Evolutionary conservation across 805 yeast genomes (phyloP), one percentile per base, ranked within the genome.

Genomic region (Cyberlindnera mycetangii): DNA sequence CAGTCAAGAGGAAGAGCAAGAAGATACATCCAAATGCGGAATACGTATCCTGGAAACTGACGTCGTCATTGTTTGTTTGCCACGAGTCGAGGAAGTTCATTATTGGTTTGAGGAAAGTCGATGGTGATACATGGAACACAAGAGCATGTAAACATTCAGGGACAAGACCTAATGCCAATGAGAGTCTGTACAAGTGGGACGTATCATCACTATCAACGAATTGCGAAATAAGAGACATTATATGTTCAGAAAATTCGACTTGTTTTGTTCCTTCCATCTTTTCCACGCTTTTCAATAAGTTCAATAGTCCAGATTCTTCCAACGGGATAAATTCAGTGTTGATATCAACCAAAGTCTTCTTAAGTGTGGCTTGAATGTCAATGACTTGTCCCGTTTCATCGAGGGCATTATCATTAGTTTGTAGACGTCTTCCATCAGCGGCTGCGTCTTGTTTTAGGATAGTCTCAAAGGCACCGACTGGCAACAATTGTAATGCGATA

Each of bases 21-120:
- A 84, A 55, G 1, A 81, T 66, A 37, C 78, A 70, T 1, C 95
- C 89, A 60, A 83, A 81, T 32, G 85, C 81, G 2, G 87, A 69
- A 55, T 81, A 85, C 12, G 71, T 62, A 30, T 85, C 93, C 59
- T 83, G 89, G 49, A 75, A 77, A 51, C 78, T 75, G 45, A 71
- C 70, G 28, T 78, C 83, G 36, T 75, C 81, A 5, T 60, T 62
- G 40, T 52, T 54, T 27, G 51, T 35, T 51, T 47, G 71, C 62
- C 72, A 65, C 4, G 57, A 53, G 54, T 84, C 89, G 15, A 85
- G 57, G 47, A 74, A 77, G 12, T 66, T 71, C 42, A 82, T 61
- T 43, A 81, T 52, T 27, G 79, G 74, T 38, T 57, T 54, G 42
- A 77, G 39, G 37, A 78, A 44, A 4, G 60, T 62, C 22, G 58